Evolutionary conservation across 1,284 basidiomycete genomes (phyloP).

Genomic region (Wallemia hederae): DNA sequence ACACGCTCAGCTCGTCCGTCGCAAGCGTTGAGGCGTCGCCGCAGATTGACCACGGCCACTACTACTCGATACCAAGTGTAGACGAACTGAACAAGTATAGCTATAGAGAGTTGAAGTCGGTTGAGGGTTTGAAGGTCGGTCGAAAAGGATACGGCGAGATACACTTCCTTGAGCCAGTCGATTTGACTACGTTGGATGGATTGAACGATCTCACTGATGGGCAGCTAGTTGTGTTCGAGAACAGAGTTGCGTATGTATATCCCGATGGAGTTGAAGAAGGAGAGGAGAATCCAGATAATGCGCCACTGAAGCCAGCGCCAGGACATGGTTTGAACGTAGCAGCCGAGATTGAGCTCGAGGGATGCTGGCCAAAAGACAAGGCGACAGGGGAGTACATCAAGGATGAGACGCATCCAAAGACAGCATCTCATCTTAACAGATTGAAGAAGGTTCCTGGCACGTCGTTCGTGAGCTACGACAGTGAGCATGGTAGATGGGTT

Average conservation of each 20-base stretch:
- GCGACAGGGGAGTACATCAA: constrained; percentile 69
- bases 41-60: constrained; percentile 49
- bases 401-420: constrained; percentile 41
- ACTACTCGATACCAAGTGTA: constrained; percentile 55
- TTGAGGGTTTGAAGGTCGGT: constrained; percentile 48
- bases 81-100: constrained; percentile 34
- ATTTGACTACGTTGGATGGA: constrained; percentile 56
- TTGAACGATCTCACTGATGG: constrained; percentile 48
- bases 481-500: constrained; percentile 58
- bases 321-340: constrained; percentile 72
- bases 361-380: constrained; percentile 74
- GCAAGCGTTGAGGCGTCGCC: constrained; percentile 13
- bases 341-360: constrained; percentile 45
- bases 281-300: constrained; percentile 33
- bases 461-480: constrained; percentile 52
- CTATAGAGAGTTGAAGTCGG: constrained; percentile 39
- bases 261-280: constrained; percentile 26
- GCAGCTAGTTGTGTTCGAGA: constrained; percentile 61
- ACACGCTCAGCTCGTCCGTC: constrained; percentile 6
- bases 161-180: constrained; percentile 66
- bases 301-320: constrained; percentile 29
- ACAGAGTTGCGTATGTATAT: constrained; percentile 77
- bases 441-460: constrained; percentile 63
- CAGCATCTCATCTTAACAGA: constrained; percentile 49
- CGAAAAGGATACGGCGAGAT: constrained; percentile 74